Evolutionary conservation across 208 protist genomes (phyloP), one percentile per base, ranked within the genome.

Genomic region (Porcisia deanei): DNA sequence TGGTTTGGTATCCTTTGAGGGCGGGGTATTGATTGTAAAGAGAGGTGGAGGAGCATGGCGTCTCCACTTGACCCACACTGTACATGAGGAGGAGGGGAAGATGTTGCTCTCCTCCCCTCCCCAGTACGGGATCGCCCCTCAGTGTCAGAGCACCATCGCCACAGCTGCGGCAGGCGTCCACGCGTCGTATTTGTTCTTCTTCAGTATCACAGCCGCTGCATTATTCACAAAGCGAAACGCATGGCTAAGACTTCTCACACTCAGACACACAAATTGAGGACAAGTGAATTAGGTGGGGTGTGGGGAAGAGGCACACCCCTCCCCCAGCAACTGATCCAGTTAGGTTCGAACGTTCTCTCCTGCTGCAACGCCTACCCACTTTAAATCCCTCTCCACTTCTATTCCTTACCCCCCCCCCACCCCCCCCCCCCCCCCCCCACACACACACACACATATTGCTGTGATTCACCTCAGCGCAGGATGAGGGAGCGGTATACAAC

Each of bases 401-500:
- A 14, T n/a, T n/a, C 16, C n/a, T 20, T 6, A 52, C 68, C 18
- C 34, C 1, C 18, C 2, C 18, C 25, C 41, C 2, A 34, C 9
- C 34, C 41, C 41, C 12, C 34, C 18, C 7, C 45, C 8, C 12
- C 5, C 39, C 67, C 14, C 37, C 41, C 45, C 57, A 30, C 16
- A 0, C 34, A 2, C 30, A 5, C 10, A 3, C 22, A 16, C n/a
- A 6, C 37, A 9, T 34, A 66, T 8, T 25, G 39, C 18, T 37
- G 39, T 16, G 61, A 18, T 66, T 10, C 61, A 66, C 63, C 39
- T 73, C 53, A 75, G 45, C 71, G 71, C 7, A 75, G 58, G 10
- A 97, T 81, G 41, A 97, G 79, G 1, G 85, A 85, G 63, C 76
- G 76, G 69, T 95, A 91, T 1, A 96, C 84, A 3, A 95, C 85